Percentiles rank a stretch among this genome's conserved stretches.
Conservation (phyloP, 75 land plant genomes). For the Adiantum capillusveneris region DNA sequence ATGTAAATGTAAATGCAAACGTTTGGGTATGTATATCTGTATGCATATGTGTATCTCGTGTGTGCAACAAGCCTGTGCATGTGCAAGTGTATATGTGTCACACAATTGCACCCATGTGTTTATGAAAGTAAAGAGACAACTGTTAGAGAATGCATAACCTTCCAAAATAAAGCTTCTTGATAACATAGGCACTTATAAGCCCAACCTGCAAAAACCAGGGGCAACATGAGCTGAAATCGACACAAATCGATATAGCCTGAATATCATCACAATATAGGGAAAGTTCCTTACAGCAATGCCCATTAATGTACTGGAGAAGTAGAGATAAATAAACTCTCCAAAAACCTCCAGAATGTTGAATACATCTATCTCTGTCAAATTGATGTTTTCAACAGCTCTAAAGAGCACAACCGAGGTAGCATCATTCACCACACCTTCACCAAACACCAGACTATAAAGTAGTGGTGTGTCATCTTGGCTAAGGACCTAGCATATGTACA, state of each 20-base stretch:
- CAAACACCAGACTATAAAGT: constrained; percentile 34
- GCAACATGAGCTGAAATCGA: background rate
- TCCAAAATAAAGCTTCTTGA: constrained; percentile 35
- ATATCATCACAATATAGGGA: background rate
- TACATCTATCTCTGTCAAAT: constrained; percentile 7
- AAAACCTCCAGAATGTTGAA: constrained; percentile 17
- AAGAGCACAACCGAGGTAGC: constrained; percentile 37
- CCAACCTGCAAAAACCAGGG: constrained; percentile 13
- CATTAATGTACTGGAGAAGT: constrained; percentile 22
- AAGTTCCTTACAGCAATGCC: constrained; percentile 15
- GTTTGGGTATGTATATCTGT: too few species aligned
- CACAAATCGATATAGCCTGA: background rate
- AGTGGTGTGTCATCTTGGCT: constrained; percentile 37
- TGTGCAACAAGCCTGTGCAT: too few species aligned
- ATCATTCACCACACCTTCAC: constrained; percentile 39
- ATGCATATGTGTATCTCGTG: too few species aligned
- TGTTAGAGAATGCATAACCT: constrained; percentile 6
- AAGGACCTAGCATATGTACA: constrained; percentile 17
- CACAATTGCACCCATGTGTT: too few species aligned
- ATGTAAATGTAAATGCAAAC: too few species aligned
- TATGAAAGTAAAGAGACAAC: too few species aligned
- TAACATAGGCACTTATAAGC: constrained; percentile 27
- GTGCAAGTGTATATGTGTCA: too few species aligned
- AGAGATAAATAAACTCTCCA: constrained; percentile 26
- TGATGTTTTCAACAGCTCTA: constrained; percentile 26